Evolutionary conservation across 1,284 basidiomycete genomes (phyloP).

Genomic region (Tausonia pullulans): DNA sequence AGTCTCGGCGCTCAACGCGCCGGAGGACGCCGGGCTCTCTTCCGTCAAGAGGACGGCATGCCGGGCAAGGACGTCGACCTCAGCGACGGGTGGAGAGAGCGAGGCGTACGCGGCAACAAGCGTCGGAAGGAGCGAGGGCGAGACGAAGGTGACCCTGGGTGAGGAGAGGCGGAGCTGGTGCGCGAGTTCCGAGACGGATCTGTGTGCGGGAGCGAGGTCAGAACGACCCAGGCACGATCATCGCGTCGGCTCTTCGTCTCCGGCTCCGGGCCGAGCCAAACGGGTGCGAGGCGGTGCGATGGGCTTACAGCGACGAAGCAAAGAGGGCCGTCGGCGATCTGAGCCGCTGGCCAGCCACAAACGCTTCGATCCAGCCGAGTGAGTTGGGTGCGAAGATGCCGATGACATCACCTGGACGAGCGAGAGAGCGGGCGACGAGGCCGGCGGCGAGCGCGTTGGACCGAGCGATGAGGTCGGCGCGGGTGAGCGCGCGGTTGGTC

Average conservation of each 20-base stretch:
- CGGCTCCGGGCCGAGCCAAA: conserved; percentile 38
- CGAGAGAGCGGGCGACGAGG: conserved; percentile 27
- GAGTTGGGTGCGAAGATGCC: conserved; percentile 42
- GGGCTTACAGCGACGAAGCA: conserved; percentile 38
- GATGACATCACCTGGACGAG: neutral
- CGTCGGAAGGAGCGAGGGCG: conserved; percentile 41
- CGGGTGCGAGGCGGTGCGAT: conserved; percentile 41
- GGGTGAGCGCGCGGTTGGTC: conserved; percentile 47
- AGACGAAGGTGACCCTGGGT: conserved; percentile 45
- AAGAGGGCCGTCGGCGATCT: conserved; percentile 28
- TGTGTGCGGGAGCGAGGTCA: conserved; percentile 13
- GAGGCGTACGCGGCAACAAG: conserved; percentile 22
- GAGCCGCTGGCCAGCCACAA: conserved; percentile 42
- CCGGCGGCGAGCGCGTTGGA: conserved; percentile 48
- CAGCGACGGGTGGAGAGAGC: conserved; percentile 13
- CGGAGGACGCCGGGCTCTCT: conserved; percentile 17
- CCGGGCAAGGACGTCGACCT: conserved; percentile 15
- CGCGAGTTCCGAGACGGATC: conserved; percentile 30
- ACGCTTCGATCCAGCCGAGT: conserved; percentile 50
- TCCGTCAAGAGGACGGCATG: conserved; percentile 25
- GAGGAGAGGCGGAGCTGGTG: conserved; percentile 41
- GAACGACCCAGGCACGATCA: neutral
- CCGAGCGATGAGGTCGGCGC: conserved; percentile 45
- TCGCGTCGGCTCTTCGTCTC: neutral
- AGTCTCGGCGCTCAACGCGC: conserved; percentile 19